Percentiles rank a stretch among this genome's conserved stretches.
phyloP scores from a whole-genome alignment of 306 rosid species.

The Cicer arietinum region DNA sequence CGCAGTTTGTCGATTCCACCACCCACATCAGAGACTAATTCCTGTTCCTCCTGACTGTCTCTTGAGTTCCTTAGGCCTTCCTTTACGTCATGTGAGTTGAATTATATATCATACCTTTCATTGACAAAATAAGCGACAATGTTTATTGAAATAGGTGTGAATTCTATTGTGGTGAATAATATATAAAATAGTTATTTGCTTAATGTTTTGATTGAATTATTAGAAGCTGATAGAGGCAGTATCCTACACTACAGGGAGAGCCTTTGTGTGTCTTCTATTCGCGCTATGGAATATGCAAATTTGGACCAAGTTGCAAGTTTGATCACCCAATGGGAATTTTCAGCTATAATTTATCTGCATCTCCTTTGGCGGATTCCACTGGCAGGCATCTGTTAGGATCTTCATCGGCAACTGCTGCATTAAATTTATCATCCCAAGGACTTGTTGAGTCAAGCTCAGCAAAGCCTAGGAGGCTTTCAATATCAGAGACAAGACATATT shows the following conservation, averaged over 20 bases:
- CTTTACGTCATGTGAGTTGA: slow-evolving; percentile 83
- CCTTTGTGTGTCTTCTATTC: slow-evolving; percentile 91
- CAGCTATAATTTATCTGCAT: slow-evolving; percentile 63
- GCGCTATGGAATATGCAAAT: slow-evolving; percentile 95
- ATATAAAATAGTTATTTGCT: background rate
- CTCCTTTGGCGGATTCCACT: slow-evolving; percentile 66
- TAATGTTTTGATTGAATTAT: slow-evolving; percentile 16
- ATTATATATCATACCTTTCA: slow-evolving; percentile 15
- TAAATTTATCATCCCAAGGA: slow-evolving; percentile 77
- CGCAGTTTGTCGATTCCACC: slow-evolving; percentile 89
- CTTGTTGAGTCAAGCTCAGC: slow-evolving; percentile 70
- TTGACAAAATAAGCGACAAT: slow-evolving; percentile 6
- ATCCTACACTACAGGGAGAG: slow-evolving; percentile 68
- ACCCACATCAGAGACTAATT: slow-evolving; percentile 77
- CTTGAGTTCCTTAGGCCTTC: slow-evolving; percentile 88
- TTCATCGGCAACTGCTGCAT: slow-evolving; percentile 66
- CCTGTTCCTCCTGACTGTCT: slow-evolving; percentile 91
- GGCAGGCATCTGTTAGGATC: slow-evolving; percentile 71
- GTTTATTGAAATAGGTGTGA: slow-evolving; percentile 1
- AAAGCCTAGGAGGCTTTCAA: slow-evolving; percentile 73
- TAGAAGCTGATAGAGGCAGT: slow-evolving; percentile 41
- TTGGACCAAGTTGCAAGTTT: slow-evolving; percentile 98
- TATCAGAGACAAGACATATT: slow-evolving; percentile 79
- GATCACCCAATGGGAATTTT: slow-evolving; percentile 88
- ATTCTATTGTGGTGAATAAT: no score